These are phyloP conservation scores for Torulaspora maleeae DNA, from an alignment of 805 yeast species.

Conservation along the genomic window DNA sequence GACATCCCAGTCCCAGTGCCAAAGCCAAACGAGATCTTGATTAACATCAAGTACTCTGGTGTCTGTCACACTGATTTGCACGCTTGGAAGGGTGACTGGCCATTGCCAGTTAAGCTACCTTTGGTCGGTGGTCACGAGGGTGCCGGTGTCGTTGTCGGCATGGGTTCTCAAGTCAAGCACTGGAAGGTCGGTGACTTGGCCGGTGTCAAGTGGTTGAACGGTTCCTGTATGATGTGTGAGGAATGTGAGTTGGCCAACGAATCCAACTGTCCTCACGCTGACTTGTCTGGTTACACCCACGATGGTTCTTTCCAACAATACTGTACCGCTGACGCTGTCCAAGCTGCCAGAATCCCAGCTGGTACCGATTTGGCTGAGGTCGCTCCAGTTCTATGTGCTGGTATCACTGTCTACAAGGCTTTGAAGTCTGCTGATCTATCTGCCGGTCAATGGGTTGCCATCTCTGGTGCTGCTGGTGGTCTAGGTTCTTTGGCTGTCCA, in stretches of 20 bases:
- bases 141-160: constrained; percentile 61
- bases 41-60: constrained; percentile 83
- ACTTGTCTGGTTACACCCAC: constrained; percentile 80
- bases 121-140: constrained; percentile 69
- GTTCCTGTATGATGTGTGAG: constrained; percentile 59
- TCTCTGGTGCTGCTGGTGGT: constrained; percentile 79
- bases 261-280: constrained; percentile 63
- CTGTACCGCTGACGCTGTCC: constrained; percentile 82
- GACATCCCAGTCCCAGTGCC: constrained; percentile 81
- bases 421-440: constrained; percentile 67
- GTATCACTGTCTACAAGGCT: constrained; percentile 88
- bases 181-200: constrained; percentile 61
- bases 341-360: constrained; percentile 74
- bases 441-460: constrained; percentile 73
- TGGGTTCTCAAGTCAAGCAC: constrained; percentile 52
- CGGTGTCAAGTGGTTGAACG: constrained; percentile 64
- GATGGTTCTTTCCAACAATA: constrained; percentile 92
- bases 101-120: constrained; percentile 57
- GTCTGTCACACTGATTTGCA: constrained; percentile 93
- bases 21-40: constrained; percentile 67
- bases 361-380: constrained; percentile 69
- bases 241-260: constrained; percentile 53
- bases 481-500: constrained; percentile 71
- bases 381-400: constrained; percentile 86
- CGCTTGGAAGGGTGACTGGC: constrained; percentile 95